phyloP scores from a whole-genome alignment of 371 early-diverging fungal species.

The Circinella minor region DNA sequence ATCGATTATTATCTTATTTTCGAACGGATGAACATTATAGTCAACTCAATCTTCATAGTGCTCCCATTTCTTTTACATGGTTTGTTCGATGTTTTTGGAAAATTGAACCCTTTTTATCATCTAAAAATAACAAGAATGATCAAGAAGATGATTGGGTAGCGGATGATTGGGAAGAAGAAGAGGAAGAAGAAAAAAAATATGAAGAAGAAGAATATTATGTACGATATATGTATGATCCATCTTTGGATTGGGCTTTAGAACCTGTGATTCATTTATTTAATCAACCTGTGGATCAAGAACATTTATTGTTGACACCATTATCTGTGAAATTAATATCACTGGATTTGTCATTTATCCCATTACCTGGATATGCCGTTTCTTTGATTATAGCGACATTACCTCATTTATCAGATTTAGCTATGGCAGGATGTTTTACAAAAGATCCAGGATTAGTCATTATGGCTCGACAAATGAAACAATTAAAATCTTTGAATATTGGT shows the following conservation, averaged over 20 bases:
- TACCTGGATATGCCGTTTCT: slow-evolving; percentile 22
- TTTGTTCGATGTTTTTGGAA: slow-evolving; percentile 16
- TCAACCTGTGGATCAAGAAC: slow-evolving; percentile 1
- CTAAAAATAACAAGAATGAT: neutral
- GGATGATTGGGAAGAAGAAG: slow-evolving; percentile 21
- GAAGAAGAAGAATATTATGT: slow-evolving; percentile 8
- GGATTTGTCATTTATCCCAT: slow-evolving; percentile 26
- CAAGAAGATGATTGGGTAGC: neutral
- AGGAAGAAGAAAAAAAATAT: neutral
- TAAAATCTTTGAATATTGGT: slow-evolving; percentile 38
- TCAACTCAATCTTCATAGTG: slow-evolving; percentile 12
- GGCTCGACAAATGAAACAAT: slow-evolving; percentile 21
- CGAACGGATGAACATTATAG: slow-evolving; percentile 7
- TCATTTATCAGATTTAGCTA: slow-evolving; percentile 18
- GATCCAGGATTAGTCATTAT: slow-evolving; percentile 24
- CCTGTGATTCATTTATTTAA: neutral
- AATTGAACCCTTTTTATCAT: neutral
- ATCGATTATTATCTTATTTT: slow-evolving; percentile 7
- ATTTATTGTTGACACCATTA: slow-evolving; percentile 16
- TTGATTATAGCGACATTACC: slow-evolving; percentile 29
- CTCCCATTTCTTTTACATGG: slow-evolving; percentile 9
- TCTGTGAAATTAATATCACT: slow-evolving; percentile 22
- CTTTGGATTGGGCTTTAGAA: neutral
- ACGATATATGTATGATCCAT: slow-evolving; percentile 2
- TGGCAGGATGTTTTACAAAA: slow-evolving; percentile 25